These are phyloP conservation scores for Penicillium sp. DNA, from an alignment of 2,329 filamentous ascomycete genomes.

Conservation along the genomic window DNA sequence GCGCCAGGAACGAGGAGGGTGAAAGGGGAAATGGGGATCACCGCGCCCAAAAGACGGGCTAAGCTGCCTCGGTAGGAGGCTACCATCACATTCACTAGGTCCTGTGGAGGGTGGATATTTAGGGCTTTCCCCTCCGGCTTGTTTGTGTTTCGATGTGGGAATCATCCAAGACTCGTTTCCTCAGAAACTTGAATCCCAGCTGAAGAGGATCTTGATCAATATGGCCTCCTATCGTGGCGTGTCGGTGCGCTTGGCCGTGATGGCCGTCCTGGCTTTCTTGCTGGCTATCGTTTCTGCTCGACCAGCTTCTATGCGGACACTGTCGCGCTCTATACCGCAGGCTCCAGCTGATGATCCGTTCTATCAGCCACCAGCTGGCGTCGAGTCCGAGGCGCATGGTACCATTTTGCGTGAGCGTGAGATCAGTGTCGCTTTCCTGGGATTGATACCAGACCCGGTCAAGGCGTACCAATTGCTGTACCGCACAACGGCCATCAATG, in stretches of 20 bases:
- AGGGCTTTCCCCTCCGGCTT: constrained; percentile 17
- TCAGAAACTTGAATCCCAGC: neutral
- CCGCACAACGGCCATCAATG: constrained; percentile 47
- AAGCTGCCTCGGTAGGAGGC: constrained; percentile 19
- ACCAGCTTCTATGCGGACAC: constrained; percentile 10
- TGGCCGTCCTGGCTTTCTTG: constrained; percentile 23
- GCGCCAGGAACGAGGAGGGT: too few relatives aligned
- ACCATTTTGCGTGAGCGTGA: constrained; percentile 33
- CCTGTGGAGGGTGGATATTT: constrained; percentile 19
- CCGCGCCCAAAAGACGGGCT: constrained; percentile 10
- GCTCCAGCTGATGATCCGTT: constrained; percentile 34
- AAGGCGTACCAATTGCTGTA: constrained; percentile 49
- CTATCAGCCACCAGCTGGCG: constrained; percentile 36
- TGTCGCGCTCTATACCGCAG: constrained; percentile 13
- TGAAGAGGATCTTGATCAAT: neutral
- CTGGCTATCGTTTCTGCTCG: constrained; percentile 19
- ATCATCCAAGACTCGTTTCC: neutral
- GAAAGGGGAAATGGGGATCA: constrained; percentile 13
- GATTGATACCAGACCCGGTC: constrained; percentile 32
- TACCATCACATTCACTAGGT: constrained; percentile 22
- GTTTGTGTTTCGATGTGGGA: neutral
- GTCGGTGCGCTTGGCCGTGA: constrained; percentile 15
- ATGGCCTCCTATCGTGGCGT: constrained; percentile 20
- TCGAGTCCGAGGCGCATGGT: constrained; percentile 30
- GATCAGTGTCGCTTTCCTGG: constrained; percentile 31